Percentiles rank a stretch among this genome's conserved stretches.
Evolutionary conservation across 129 eudicot species (phyloP).

Genomic region (Flaveria robusta): DNA sequence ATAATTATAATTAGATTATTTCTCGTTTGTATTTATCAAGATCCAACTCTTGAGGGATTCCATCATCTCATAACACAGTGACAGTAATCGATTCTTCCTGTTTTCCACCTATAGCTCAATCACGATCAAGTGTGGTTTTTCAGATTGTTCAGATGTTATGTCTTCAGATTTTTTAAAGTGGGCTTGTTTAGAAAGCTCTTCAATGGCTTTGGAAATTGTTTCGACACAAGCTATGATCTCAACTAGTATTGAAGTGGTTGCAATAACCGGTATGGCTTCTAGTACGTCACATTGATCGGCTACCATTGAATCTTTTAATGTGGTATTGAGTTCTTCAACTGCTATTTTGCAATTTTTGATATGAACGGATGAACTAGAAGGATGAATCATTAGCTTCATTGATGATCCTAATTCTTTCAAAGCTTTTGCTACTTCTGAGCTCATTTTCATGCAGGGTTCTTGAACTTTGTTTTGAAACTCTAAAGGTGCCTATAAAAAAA

Average conservation of each 20-base stretch:
- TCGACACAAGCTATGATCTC: slow-evolving; percentile 51
- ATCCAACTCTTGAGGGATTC: slow-evolving; percentile 5
- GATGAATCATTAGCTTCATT: slow-evolving; percentile 46
- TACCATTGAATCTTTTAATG: slow-evolving; percentile 28
- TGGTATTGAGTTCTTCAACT: slow-evolving; percentile 43
- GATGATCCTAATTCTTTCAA: slow-evolving; percentile 48
- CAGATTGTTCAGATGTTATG: slow-evolving; percentile 9
- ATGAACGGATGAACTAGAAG: slow-evolving; percentile 40
- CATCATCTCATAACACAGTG: slow-evolving; percentile 1
- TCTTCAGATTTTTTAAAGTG: slow-evolving; percentile 35
- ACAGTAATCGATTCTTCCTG: slow-evolving; percentile 1
- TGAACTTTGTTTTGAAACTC: slow-evolving; percentile 47
- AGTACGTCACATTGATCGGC: slow-evolving; percentile 30
- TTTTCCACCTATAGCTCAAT: slow-evolving; percentile 36
- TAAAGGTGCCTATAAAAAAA: slow-evolving; percentile 32
- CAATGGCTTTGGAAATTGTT: slow-evolving; percentile 39
- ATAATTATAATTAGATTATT: not conserved
- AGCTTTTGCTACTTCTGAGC: slow-evolving; percentile 58
- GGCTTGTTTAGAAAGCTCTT: slow-evolving; percentile 51
- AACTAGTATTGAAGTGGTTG: slow-evolving; percentile 47
- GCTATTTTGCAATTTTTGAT: slow-evolving; percentile 48
- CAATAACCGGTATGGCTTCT: slow-evolving; percentile 43
- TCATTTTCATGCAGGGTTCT: slow-evolving; percentile 50
- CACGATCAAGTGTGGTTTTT: slow-evolving; percentile 36
- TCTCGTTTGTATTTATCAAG: not conserved